Evolutionary conservation across 805 yeast species (phyloP).

Genomic region (Starmerella riodocensis): DNA sequence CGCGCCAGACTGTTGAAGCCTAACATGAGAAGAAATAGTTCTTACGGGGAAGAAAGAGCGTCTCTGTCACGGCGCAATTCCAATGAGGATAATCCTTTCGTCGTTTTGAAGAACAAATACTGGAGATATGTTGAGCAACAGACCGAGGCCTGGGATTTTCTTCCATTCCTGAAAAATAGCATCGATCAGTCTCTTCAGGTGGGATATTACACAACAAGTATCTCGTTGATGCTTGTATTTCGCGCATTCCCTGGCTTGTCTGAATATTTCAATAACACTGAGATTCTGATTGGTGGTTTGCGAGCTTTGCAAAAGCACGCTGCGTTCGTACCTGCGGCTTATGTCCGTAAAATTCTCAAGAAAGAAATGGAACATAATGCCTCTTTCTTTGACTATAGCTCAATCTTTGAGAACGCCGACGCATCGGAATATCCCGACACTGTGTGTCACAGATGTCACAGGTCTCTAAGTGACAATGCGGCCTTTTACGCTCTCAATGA

Average conservation of each 20-base stretch:
- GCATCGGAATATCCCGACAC: slow-evolving; percentile 31
- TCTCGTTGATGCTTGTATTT: slow-evolving; percentile 17
- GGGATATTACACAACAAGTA: slow-evolving; percentile 14
- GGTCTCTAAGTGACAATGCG: slow-evolving; percentile 26
- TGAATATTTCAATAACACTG: slow-evolving; percentile 9
- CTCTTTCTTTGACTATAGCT: background rate
- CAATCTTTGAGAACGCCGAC: background rate
- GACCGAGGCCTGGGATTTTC: slow-evolving; percentile 18
- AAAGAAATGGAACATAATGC: slow-evolving; percentile 2
- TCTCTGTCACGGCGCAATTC: slow-evolving; percentile 1
- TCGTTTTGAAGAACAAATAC: slow-evolving; percentile 6
- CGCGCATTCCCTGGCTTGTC: slow-evolving; percentile 10
- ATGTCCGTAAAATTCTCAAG: slow-evolving; percentile 8
- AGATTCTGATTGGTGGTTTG: slow-evolving; percentile 15
- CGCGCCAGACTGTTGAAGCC: background rate
- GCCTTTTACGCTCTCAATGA: slow-evolving; percentile 24
- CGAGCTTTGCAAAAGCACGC: slow-evolving; percentile 10
- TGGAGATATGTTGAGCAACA: slow-evolving; percentile 2
- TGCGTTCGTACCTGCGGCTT: slow-evolving; percentile 42
- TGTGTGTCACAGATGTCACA: slow-evolving; percentile 30
- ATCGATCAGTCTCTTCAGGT: slow-evolving; percentile 7
- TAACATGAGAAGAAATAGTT: background rate
- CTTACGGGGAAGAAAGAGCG: background rate
- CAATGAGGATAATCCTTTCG: slow-evolving; percentile 4
- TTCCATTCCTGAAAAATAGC: slow-evolving; percentile 13